These are phyloP conservation scores for Chondrostereum purpureum DNA, from an alignment of 1,284 basidiomycete genomes.

Conservation along the genomic window DNA sequence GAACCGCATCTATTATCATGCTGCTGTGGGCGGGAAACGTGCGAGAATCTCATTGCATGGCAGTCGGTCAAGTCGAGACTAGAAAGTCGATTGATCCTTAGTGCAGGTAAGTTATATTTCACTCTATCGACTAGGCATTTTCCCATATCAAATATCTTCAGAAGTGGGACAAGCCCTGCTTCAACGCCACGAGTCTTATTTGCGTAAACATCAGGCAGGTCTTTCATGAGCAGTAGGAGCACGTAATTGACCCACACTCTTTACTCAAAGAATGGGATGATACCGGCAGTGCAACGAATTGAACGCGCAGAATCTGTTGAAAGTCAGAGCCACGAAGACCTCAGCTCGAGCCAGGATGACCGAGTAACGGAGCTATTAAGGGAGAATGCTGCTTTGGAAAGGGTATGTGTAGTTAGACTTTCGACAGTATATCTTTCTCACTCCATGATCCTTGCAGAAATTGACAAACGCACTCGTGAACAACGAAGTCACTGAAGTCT, in stretches of 20 bases:
- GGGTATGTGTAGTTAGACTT: conserved; percentile 34
- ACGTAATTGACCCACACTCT: too few relatives aligned
- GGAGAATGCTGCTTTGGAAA: conserved; percentile 62
- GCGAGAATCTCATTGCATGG: conserved; percentile 61
- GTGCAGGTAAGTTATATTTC: conserved; percentile 59
- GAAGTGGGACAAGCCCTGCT: conserved; percentile 91
- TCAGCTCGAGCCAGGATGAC: conserved; percentile 15
- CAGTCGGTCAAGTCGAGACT: conserved; percentile 58
- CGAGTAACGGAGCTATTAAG: conserved; percentile 39
- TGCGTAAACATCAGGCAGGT: conserved; percentile 63
- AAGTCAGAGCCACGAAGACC: too few relatives aligned
- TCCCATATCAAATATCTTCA: conserved; percentile 29
- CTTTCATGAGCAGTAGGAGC: conserved; percentile 17
- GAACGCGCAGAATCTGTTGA: too few relatives aligned
- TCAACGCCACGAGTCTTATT: conserved; percentile 80
- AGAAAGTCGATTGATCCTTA: conserved; percentile 71
- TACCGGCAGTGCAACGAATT: conserved; percentile 3
- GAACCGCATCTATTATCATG: conserved; percentile 51
- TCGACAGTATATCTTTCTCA: not conserved
- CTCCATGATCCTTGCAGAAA: conserved; percentile 37
- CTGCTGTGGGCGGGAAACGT: conserved; percentile 62
- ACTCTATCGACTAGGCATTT: not conserved
- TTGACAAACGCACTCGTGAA: conserved; percentile 79
- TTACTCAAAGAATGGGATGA: too few relatives aligned
- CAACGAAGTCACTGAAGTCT: conserved; percentile 75